Percentiles rank a stretch among this genome's conserved stretches.
These are phyloP conservation scores for Apodospora peruviana DNA, from an alignment of 495 filamentous ascomycete genomes.

Conservation along the genomic window DNA sequence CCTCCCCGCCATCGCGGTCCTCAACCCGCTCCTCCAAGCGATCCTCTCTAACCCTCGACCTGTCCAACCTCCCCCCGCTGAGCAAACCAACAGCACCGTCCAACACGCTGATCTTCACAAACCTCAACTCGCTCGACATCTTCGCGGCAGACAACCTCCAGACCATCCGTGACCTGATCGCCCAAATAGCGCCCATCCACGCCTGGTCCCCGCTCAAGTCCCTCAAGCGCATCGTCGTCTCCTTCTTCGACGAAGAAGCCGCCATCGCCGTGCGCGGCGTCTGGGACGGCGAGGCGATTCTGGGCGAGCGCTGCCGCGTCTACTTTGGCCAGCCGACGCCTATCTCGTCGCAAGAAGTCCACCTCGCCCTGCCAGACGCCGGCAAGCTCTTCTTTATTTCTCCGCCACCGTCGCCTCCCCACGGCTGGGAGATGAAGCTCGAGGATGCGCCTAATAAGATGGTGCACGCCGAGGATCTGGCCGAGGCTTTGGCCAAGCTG, in stretches of 20 bases:
- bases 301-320: slow-evolving; percentile 66
- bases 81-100: slow-evolving; percentile 75
- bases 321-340: slow-evolving; percentile 85
- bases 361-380: slow-evolving; percentile 75
- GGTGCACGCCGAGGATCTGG: slow-evolving; percentile 86
- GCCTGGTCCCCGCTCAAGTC: slow-evolving; percentile 89
- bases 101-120: slow-evolving; percentile 92
- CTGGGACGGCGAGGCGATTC: slow-evolving; percentile 64
- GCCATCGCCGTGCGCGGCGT: slow-evolving; percentile 67
- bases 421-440: slow-evolving; percentile 84
- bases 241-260: slow-evolving; percentile 68
- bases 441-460: slow-evolving; percentile 93
- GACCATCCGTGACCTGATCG: slow-evolving; percentile 68
- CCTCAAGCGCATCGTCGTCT: slow-evolving; percentile 85
- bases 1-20: slow-evolving; percentile 24
- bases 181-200: slow-evolving; percentile 63
- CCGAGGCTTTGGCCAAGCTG: slow-evolving; percentile 68
- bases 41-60: slow-evolving; percentile 69
- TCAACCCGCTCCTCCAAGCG: slow-evolving; percentile 33
- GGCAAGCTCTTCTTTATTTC: slow-evolving; percentile 96
- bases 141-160: slow-evolving; percentile 75
- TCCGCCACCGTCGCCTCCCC: slow-evolving; percentile 84
- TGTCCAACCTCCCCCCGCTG: slow-evolving; percentile 73
- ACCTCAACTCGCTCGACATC: slow-evolving; percentile 70
- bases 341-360: slow-evolving; percentile 33